These are phyloP conservation scores for Lithocarpus polystachyus DNA, from an alignment of 306 rosid genomes.

Conservation along the genomic window DNA sequence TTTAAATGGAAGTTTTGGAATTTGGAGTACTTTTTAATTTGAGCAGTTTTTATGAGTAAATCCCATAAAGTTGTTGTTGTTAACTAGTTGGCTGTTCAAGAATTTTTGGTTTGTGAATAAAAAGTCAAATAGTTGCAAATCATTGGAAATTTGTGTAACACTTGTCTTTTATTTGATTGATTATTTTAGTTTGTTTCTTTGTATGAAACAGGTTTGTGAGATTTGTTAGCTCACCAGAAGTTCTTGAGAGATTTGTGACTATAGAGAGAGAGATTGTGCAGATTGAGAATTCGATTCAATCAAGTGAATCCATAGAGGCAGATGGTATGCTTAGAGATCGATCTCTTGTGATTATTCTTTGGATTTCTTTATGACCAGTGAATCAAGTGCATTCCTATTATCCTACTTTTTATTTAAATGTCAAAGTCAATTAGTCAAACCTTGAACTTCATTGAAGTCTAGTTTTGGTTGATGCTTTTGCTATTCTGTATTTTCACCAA, in stretches of 20 bases:
- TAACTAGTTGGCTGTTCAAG: not conserved
- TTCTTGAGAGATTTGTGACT: slow-evolving; percentile 93
- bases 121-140: too few relatives aligned
- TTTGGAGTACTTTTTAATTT: not conserved
- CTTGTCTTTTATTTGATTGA: not conserved
- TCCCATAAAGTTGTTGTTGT: not conserved
- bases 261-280: slow-evolving; percentile 88
- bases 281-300: slow-evolving; percentile 78
- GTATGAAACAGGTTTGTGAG: slow-evolving; percentile 74
- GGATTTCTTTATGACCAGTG: not conserved
- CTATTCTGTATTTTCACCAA: not conserved
- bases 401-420: not conserved
- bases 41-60: not conserved
- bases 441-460: not conserved
- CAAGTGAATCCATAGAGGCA: slow-evolving; percentile 54
- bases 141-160: not conserved
- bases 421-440: not conserved
- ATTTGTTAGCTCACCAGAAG: slow-evolving; percentile 88
- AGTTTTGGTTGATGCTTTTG: not conserved
- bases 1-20: not conserved
- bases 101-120: not conserved
- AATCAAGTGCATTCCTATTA: not conserved
- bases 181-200: not conserved
- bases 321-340: slow-evolving; percentile 53
- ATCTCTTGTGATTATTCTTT: not conserved